Evolutionary conservation across 257 asterid species (phyloP).

Genomic region (Nicotiana benthamiana): DNA sequence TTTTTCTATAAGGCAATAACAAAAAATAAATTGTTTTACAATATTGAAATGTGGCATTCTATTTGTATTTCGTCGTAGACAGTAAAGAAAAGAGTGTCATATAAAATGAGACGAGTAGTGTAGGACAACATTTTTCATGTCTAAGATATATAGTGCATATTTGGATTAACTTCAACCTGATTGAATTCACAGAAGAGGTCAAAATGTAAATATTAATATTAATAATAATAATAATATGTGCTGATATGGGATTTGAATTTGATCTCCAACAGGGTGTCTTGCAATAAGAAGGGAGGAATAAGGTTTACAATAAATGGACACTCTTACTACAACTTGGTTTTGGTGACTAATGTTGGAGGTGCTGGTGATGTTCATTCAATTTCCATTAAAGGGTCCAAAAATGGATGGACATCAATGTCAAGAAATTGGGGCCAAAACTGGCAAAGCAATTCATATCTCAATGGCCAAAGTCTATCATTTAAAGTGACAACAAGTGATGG

Average conservation of each 20-base stretch:
- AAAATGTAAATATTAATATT: not conserved
- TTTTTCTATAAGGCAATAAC: too few species aligned
- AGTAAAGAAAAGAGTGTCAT: too few species aligned
- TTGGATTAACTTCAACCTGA: too few species aligned
- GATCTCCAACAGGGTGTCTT: constrained; percentile 44
- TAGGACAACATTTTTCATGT: too few species aligned
- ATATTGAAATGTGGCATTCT: too few species aligned
- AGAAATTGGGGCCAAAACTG: constrained; percentile 97
- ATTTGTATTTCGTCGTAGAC: too few species aligned
- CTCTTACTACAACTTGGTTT: constrained; percentile 69
- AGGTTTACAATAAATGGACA: constrained; percentile 87
- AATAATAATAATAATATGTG: too few species aligned
- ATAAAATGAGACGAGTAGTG: too few species aligned
- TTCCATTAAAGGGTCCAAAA: constrained; percentile 63
- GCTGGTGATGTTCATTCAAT: constrained; percentile 79
- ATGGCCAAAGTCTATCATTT: constrained; percentile 69
- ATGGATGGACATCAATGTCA: constrained; percentile 81
- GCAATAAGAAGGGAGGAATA: constrained; percentile 73
- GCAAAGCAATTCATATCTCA: constrained; percentile 73
- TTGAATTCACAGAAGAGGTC: too few species aligned
- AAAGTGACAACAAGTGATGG: constrained; percentile 79
- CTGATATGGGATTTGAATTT: not conserved
- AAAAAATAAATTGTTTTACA: too few species aligned
- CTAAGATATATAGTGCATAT: too few species aligned
- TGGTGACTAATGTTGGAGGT: constrained; percentile 77